Evolutionary conservation across 108 stramenopile species (phyloP).

Genomic region (Cyclotella choctawhatcheeana): DNA sequence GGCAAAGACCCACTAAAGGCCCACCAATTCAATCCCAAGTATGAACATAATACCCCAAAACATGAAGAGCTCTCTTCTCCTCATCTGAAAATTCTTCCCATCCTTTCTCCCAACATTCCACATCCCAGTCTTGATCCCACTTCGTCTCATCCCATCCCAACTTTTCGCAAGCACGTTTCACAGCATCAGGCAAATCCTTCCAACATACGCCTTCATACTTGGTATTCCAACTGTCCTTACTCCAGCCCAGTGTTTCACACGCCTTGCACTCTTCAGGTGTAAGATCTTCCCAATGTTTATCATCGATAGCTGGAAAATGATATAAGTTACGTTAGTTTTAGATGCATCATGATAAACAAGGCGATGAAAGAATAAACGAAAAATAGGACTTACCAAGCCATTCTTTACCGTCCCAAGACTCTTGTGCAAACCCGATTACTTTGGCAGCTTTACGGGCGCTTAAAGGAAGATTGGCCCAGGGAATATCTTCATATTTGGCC

Average conservation of each 20-base stretch:
- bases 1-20: no score
- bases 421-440: constrained; percentile 53
- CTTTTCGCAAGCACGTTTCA: constrained; percentile 51
- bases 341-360: no score
- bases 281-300: constrained; percentile 60
- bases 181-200: constrained; percentile 54
- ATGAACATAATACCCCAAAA: constrained; percentile 42
- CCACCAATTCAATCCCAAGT: constrained; percentile 31
- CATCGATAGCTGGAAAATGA: no score
- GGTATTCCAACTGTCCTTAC: constrained; percentile 58
- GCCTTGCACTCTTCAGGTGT: constrained; percentile 52
- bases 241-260: constrained; percentile 61
- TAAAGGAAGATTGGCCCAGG: constrained; percentile 51
- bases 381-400: no score
- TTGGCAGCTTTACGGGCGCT: constrained; percentile 52
- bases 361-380: no score
- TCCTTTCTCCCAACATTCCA: constrained; percentile 30
- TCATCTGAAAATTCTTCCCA: constrained; percentile 28
- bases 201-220: constrained; percentile 55
- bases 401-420: constrained; percentile 52
- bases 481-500: constrained; percentile 60
- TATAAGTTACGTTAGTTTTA: no score
- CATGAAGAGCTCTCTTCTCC: constrained; percentile 32
- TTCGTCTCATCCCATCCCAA: constrained; percentile 55
- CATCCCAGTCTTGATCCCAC: constrained; percentile 62